Evolutionary conservation across 2,329 filamentous ascomycete species (phyloP).

Genomic region (Trichoderma pleuroti): DNA sequence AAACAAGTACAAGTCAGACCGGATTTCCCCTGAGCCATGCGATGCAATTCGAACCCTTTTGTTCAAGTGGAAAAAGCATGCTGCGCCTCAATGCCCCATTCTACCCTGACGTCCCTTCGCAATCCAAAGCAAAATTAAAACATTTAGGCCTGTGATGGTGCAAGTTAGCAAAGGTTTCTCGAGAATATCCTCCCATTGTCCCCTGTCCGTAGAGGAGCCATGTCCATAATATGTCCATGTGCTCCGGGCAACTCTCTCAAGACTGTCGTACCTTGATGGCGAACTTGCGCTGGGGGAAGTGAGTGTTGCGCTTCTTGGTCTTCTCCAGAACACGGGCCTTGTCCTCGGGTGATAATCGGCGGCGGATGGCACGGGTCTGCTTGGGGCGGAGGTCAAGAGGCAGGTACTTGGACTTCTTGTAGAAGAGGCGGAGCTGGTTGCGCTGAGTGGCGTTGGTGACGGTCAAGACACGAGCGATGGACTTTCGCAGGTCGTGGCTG

Average conservation of each 20-base stretch:
- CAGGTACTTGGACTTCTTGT: constrained; percentile 99
- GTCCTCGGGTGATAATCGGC: constrained; percentile 90
- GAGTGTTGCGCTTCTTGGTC: constrained; percentile 90
- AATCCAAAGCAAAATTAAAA: constrained; percentile 27
- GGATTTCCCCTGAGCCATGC: constrained; percentile 38
- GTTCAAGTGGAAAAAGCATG: constrained; percentile 35
- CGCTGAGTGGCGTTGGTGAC: constrained; percentile 99
- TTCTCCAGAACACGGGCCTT: constrained; percentile 80
- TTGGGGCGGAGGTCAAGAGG: constrained; percentile 98
- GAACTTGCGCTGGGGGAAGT: constrained; percentile 99
- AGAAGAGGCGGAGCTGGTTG: constrained; percentile 96
- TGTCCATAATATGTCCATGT: background rate
- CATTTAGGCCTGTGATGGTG: constrained; percentile 29
- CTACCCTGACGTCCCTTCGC: constrained; percentile 33
- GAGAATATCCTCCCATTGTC: background rate
- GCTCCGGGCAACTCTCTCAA: background rate
- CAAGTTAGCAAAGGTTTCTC: background rate
- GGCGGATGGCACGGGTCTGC: constrained; percentile 96
- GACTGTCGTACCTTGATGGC: constrained; percentile 82
- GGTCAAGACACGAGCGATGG: constrained; percentile 96
- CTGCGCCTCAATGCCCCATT: constrained; percentile 37
- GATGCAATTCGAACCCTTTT: constrained; percentile 37
- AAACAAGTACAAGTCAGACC: constrained; percentile 39
- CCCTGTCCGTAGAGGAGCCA: background rate
- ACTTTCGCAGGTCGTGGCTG: constrained; percentile 99